A percentile compares a stretch with the other conserved stretches of the same genome.
phyloP scores from a whole-genome alignment of 768 basidiomycete genomes.

The Calocybe gangraenosa region DNA sequence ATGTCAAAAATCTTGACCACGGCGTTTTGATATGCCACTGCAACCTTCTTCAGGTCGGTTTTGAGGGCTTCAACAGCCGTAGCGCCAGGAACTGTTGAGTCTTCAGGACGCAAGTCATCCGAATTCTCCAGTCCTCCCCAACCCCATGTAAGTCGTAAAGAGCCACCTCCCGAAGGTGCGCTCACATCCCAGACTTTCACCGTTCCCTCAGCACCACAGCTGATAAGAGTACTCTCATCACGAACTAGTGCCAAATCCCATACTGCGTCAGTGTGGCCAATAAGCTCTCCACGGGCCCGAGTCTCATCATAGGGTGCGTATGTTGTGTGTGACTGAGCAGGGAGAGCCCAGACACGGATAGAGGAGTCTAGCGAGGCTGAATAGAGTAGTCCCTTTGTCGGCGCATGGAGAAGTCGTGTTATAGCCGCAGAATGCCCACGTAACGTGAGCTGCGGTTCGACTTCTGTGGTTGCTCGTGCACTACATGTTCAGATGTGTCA shows the following conservation, averaged over 20 bases:
- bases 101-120: slow-evolving; percentile 42
- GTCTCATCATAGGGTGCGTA: slow-evolving; percentile 90
- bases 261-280: slow-evolving; percentile 93
- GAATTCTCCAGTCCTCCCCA: slow-evolving; percentile 63
- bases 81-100: slow-evolving; percentile 58
- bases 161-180: slow-evolving; percentile 57
- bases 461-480: slow-evolving; percentile 71
- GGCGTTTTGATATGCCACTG: slow-evolving; percentile 87
- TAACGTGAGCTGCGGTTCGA: slow-evolving; percentile 89
- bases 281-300: slow-evolving; percentile 70
- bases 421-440: slow-evolving; percentile 92
- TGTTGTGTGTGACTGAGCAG: slow-evolving; percentile 72
- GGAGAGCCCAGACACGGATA: slow-evolving; percentile 87
- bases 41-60: slow-evolving; percentile 78
- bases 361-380: slow-evolving; percentile 93
- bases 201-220: slow-evolving; percentile 85
- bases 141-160: slow-evolving; percentile 74
- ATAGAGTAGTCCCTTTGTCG: slow-evolving; percentile 73
- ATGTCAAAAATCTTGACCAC: slow-evolving; percentile 89
- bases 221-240: slow-evolving; percentile 80
- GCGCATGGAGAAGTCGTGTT: slow-evolving; percentile 79
- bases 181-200: slow-evolving; percentile 94
- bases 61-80: slow-evolving; percentile 83
- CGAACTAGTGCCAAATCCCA: slow-evolving; percentile 91
- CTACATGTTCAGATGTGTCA: slow-evolving; percentile 28